A percentile compares a stretch with the other conserved stretches of the same genome.
phyloP scores from a whole-genome alignment of 164 flowering plant species.

The Vitis cinerea region DNA sequence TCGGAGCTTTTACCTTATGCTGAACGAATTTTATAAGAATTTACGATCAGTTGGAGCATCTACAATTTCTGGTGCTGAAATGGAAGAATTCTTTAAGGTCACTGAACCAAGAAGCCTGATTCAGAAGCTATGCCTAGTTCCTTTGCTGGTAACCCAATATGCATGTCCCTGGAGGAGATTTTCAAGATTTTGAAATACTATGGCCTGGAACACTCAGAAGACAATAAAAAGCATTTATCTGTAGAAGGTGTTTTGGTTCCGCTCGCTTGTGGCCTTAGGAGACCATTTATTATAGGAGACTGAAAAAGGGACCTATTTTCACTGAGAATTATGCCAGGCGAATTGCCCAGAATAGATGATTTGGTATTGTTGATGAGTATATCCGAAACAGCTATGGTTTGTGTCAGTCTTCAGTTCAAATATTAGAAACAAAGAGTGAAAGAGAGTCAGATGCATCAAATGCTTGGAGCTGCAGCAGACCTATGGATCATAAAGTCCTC shows the following conservation, averaged over 20 bases:
- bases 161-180: constrained; percentile 42
- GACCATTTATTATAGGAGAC: constrained; percentile 47
- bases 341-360: constrained; percentile 48
- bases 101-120: constrained; percentile 28
- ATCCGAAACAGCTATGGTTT: constrained; percentile 66
- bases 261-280: constrained; percentile 67
- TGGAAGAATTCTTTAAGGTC: constrained; percentile 79
- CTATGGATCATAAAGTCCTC: too few relatives aligned
- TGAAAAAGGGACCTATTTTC: constrained; percentile 52
- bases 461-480: too few relatives aligned
- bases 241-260: constrained; percentile 44
- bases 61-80: constrained; percentile 86
- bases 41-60: constrained; percentile 91
- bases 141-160: constrained; percentile 11
- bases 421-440: too few relatives aligned
- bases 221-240: constrained; percentile 29
- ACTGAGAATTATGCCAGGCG: constrained; percentile 51
- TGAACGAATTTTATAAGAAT: constrained; percentile 87
- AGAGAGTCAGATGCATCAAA: too few relatives aligned
- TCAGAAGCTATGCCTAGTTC: constrained; percentile 13
- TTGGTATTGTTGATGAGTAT: constrained; percentile 51
- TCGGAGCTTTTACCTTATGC: constrained; percentile 74
- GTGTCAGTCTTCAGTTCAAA: neutral
- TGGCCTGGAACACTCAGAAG: constrained; percentile 34
- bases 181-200: constrained; percentile 44